A percentile compares a stretch with the other conserved stretches of the same genome.
phyloP scores from a whole-genome alignment of 805 yeast species.

The Cyberlindnera euphorbiiphila region DNA sequence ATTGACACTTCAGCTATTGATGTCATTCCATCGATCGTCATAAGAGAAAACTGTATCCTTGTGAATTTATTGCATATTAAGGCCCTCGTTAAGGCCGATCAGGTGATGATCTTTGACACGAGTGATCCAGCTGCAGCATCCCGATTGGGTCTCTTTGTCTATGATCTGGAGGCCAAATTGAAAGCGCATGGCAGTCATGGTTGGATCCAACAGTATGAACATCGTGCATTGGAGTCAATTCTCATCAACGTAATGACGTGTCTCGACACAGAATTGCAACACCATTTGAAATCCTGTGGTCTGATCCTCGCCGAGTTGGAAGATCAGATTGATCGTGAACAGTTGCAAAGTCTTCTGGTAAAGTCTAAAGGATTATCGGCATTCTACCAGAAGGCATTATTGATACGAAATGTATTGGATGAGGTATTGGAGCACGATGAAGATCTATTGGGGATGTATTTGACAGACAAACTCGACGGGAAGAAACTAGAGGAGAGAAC shows the following conservation, averaged over 20 bases:
- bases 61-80: constrained; percentile 84
- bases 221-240: constrained; percentile 78
- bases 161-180: constrained; percentile 76
- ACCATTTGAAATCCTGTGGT: constrained; percentile 56
- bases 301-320: constrained; percentile 67
- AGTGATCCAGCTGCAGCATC: constrained; percentile 52
- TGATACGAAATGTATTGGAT: constrained; percentile 78
- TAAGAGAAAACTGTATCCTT: constrained; percentile 71
- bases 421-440: constrained; percentile 85
- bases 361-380: constrained; percentile 67
- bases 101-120: constrained; percentile 79
- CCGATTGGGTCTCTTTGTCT: constrained; percentile 71
- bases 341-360: constrained; percentile 67
- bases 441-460: constrained; percentile 74
- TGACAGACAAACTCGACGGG: constrained; percentile 40
- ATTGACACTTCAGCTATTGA: constrained; percentile 71
- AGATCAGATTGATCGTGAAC: constrained; percentile 71
- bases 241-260: constrained; percentile 75
- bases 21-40: constrained; percentile 85
- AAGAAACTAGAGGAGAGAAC: constrained; percentile 16
- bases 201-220: constrained; percentile 61
- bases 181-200: constrained; percentile 36
- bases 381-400: constrained; percentile 68
- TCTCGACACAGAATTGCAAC: constrained; percentile 69
- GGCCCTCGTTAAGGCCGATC: constrained; percentile 78